phyloP scores from a whole-genome alignment of 176 grass and related monocot genomes.

The Avena eriantha region DNA sequence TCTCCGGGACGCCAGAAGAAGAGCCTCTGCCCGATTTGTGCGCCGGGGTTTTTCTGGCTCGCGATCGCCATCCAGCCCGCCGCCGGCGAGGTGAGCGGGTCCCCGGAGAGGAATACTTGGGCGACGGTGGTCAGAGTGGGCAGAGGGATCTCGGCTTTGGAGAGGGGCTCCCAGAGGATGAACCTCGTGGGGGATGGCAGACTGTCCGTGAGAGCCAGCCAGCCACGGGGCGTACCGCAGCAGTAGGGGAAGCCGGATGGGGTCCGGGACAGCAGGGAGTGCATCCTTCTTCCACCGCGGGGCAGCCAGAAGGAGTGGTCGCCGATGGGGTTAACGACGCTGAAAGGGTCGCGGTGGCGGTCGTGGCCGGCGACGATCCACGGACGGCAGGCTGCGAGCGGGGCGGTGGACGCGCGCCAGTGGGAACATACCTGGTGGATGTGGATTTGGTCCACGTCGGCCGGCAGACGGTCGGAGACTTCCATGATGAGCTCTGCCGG shows the following conservation, averaged over 20 bases:
- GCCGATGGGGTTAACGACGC: background rate
- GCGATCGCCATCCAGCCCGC: background rate
- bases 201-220: background rate
- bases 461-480: background rate
- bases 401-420: constrained; percentile 15
- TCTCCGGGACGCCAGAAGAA: constrained; percentile 22
- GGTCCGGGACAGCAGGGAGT: background rate
- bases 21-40: background rate
- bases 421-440: constrained; percentile 11
- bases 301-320: background rate
- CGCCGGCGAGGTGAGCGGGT: background rate
- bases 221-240: constrained; percentile 3
- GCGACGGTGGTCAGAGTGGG: background rate
- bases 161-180: constrained; percentile 18
- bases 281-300: background rate
- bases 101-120: background rate
- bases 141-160: background rate
- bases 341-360: background rate
- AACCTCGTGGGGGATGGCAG: background rate
- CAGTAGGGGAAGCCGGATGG: background rate
- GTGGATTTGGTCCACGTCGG: constrained; percentile 18
- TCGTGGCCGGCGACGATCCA: constrained; percentile 6
- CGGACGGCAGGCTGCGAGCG: background rate
- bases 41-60: background rate
- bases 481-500: constrained; percentile 16